Evolutionary conservation across 179 eudicot species (phyloP), one percentile per base, ranked within the genome.

Genomic region (Kewa caespitosa): DNA sequence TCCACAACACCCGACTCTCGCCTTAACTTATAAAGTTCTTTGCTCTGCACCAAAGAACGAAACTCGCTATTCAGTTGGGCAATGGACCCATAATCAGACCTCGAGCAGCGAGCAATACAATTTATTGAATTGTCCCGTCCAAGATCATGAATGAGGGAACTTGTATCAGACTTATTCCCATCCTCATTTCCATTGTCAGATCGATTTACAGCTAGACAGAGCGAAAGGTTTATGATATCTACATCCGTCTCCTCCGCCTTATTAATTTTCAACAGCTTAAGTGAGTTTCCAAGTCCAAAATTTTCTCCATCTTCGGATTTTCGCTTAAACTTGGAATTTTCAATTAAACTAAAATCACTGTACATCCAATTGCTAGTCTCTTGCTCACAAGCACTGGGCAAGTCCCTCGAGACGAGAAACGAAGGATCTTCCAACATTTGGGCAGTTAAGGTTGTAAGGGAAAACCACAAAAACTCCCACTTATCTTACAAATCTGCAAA

Each of bases 391-490:
- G 79, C 61, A 77, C 80, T 83, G 13, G 81, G 81, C 73, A 83
- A 80, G 36, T 87, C 84, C 60, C 79, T 78, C 30, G 84, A 61
- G 52, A 80, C 72, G 18, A 78, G 79, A 69, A 74, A 76, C 8
- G 89, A 78, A 32, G 87, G 83, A 71, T 64, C 86, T 62, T 88
- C 91, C 83, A 88, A 80, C 89, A 88, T 88, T 64, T 39, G n/a
- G 38, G 42, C 57, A 50, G 39, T 59, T 62, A 18, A 62, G 42
- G 22, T 67, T 18, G 27, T 25, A 62, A 52, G n/a, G n/a, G n/a
- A 27, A 31, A 74, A 31, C 46, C 28, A 22, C 28, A 46, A 33
- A 52, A 38, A n/a, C n/a, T n/a, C 31, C 65, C 68, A 54, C 33
- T 50, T 30, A 23, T 48, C 25, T 27, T 61, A 38, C 46, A 63